Evolutionary conservation across 257 asterid species (phyloP), one percentile per base, ranked within the genome.

Genomic region (Phtheirospermum japonicum): DNA sequence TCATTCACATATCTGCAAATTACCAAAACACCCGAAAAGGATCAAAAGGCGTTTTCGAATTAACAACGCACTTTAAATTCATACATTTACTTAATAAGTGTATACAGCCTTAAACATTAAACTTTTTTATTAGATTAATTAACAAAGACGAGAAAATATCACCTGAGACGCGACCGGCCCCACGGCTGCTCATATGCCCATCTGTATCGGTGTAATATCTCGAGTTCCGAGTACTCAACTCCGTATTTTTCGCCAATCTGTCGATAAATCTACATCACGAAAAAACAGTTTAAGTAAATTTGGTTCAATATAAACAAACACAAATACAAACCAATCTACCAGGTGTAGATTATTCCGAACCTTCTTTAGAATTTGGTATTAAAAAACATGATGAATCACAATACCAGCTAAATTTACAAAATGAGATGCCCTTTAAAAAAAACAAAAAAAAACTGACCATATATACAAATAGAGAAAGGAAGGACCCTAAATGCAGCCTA

Each of bases 131-230:
- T 46, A 5, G 19, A 46, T 5, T 1, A 6, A 1, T 36, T 6
- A 17, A 19, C 26, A 45, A 45, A 57, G 58, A 37, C 14, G 57
- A 63, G 74, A 59, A 61, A 6, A 14, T 56, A 63, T 73, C 57
- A 93, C 99, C 97, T 93, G 75, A 87, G 95, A 63, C 97, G 88
- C 33, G 99, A 93, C 85, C 81, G 77, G 50, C 85, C 88, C 99
- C 99, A 93, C 31, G 97, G 97, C 77, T 89, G 96, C 81, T 61
- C 99, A 58, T 93, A 93, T 71, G 99, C 96, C 85, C 87, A 65
- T 71, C 99, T 75, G 64, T 93, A 93, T 82, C 96, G 75, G 60
- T 74, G 70, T 62, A 93, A 56, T 71, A 93, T 89, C 85, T 93
- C 99, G 20, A 37, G 45, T 79, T 93, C 97, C 2, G 99, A 89